These are phyloP conservation scores for Metschnikowia vanudenii DNA, from an alignment of 805 yeast species.

Conservation along the genomic window DNA sequence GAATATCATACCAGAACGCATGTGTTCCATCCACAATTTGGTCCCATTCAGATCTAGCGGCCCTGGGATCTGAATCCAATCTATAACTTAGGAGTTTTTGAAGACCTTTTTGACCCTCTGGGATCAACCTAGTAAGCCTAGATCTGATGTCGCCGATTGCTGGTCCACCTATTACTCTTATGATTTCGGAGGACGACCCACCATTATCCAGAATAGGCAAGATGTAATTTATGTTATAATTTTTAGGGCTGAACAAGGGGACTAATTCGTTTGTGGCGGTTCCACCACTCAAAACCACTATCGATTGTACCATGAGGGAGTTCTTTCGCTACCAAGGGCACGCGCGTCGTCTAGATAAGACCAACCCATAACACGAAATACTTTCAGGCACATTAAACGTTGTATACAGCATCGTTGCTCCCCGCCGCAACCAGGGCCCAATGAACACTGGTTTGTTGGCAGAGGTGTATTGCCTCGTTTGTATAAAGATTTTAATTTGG, in stretches of 20 bases:
- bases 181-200: conserved; percentile 87
- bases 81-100: conserved; percentile 45
- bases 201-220: conserved; percentile 92
- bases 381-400: too few species aligned
- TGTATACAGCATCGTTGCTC: too few species aligned
- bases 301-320: conserved; percentile 10
- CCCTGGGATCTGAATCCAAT: conserved; percentile 43
- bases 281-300: conserved; percentile 67
- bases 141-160: conserved; percentile 93
- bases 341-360: background rate
- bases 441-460: too few species aligned
- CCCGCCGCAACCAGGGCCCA: too few species aligned
- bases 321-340: background rate
- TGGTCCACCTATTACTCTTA: conserved; percentile 87
- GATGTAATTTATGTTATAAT: conserved; percentile 56
- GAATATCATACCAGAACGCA: conserved; percentile 59
- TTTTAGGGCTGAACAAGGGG: conserved; percentile 48
- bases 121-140: conserved; percentile 70
- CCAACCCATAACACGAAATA: too few species aligned
- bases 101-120: conserved; percentile 42
- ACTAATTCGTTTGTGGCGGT: conserved; percentile 84
- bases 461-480: too few species aligned
- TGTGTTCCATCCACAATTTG: conserved; percentile 78
- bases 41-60: conserved; percentile 74
- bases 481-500: too few species aligned